Evolutionary conservation across 2,329 filamentous ascomycete genomes (phyloP).

Genomic region (Verticillium nonalfalfae): DNA sequence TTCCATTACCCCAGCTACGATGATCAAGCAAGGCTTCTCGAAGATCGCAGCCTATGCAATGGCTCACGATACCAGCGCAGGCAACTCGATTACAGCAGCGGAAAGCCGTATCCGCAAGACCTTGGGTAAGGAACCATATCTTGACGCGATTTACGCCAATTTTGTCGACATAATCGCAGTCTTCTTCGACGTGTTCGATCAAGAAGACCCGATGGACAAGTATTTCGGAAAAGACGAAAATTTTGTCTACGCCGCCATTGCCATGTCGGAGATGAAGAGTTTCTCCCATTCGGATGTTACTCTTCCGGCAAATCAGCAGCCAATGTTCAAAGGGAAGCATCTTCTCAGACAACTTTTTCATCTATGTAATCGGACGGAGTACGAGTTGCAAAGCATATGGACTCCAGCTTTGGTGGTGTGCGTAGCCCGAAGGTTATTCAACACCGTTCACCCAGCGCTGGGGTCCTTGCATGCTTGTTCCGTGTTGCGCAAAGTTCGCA

Average conservation of each 20-base stretch:
- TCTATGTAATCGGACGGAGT: conserved; percentile 66
- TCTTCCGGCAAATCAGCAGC: conserved; percentile 77
- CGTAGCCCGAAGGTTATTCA: conserved; percentile 70
- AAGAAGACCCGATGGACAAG: conserved; percentile 68
- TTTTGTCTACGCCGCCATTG: conserved; percentile 55
- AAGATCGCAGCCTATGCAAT: conserved; percentile 80
- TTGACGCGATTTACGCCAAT: conserved; percentile 55
- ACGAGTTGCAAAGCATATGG: conserved; percentile 63
- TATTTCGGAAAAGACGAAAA: conserved; percentile 53
- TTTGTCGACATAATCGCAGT: conserved; percentile 73
- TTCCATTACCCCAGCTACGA: conserved; percentile 41
- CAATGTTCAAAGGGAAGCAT: conserved; percentile 74
- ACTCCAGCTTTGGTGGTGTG: conserved; percentile 67
- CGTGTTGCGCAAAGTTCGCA: conserved; percentile 76
- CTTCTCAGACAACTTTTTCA: conserved; percentile 70
- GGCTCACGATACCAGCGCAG: conserved; percentile 60
- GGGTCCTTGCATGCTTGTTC: conserved; percentile 84
- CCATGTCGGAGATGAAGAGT: conserved; percentile 62
- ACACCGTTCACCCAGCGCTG: conserved; percentile 73
- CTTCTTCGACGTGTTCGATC: conserved; percentile 71
- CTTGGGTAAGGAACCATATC: conserved; percentile 61
- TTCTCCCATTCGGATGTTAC: conserved; percentile 59
- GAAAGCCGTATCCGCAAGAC: conserved; percentile 63
- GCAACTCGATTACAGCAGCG: conserved; percentile 41
- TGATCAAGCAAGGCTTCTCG: conserved; percentile 65